Evolutionary conservation across 768 basidiomycete genomes (phyloP), one percentile per base, ranked within the genome.

Genomic region (Hericium rajendrae): DNA sequence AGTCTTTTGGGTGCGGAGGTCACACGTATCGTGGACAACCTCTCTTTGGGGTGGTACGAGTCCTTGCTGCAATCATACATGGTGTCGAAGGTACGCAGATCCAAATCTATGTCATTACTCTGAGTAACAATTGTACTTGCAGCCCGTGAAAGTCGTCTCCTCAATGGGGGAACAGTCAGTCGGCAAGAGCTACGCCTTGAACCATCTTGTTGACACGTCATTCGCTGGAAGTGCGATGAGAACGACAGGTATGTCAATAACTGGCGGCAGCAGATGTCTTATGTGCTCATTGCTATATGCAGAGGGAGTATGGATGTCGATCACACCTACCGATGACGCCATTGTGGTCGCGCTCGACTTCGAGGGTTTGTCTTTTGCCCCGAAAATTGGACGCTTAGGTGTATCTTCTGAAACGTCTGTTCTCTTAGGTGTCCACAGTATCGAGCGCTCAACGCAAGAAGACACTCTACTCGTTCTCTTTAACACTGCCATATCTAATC

Each of bases 81-180:
- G 78, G 78, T 79, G 0, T 70, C 70, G 22, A 84, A 79, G 74
- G 82, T 76, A 43, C 5, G 49, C n/a, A 15, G 15, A 12, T 22
- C 22, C 49, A 6, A 15, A 4, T 24, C 9, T 8, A 6, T 79
- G 76, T 53, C 85, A 75, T 56, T 69, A 78, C 0, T 63, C 83
- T 39, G 83, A 84, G 51, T 82, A 83, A 59, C 70, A 22, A 8
- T 22, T 13, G 22, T 22, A 13, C 24, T 10, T 11, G 15, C n/a
- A 50, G 49, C 82, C 81, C 1, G 82, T 85, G 15, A 77, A 75
- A 61, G 83, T 85, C 3, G 83, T 85, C 0, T 82, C 82, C 0
- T 85, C 84, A 0, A 83, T 85, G 84, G 83, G 82, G 2, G 82
- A 84, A 64, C 83, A 85, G 62, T 83, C 81, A 0, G 83, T 85